Conservation (phyloP, 2,329 filamentous ascomycete genomes). For the Fusarium denticulatum region DNA sequence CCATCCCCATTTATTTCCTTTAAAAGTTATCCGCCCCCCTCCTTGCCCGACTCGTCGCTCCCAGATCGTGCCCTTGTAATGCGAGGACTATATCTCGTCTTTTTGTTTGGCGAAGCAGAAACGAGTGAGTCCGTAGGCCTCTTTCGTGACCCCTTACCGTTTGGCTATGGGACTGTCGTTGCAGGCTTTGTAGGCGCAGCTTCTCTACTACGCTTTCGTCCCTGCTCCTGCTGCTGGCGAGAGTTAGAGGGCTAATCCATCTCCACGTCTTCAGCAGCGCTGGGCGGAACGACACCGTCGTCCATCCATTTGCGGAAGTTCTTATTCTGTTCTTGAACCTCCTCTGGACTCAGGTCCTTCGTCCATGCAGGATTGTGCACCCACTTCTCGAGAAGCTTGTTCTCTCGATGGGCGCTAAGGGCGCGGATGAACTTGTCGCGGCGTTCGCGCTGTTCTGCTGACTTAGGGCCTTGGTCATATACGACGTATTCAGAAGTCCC, state of each 20-base stretch:
- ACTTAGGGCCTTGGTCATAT: constrained; percentile 75
- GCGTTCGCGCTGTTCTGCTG: constrained; percentile 70
- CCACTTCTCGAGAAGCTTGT: constrained; percentile 80
- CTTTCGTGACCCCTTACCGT: neutral
- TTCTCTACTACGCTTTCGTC: neutral
- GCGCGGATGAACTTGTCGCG: constrained; percentile 63
- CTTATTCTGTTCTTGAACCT: constrained; percentile 78
- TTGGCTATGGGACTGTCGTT: neutral
- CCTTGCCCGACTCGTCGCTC: neutral
- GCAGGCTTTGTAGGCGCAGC: neutral
- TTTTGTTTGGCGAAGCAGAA: constrained; percentile 3
- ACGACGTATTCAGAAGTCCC: constrained; percentile 76
- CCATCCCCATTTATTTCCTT: neutral
- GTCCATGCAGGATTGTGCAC: constrained; percentile 84
- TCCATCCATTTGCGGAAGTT: constrained; percentile 65
- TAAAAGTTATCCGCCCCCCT: neutral
- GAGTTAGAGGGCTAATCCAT: constrained; percentile 43
- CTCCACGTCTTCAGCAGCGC: constrained; percentile 47
- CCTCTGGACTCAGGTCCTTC: constrained; percentile 80
- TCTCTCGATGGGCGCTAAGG: constrained; percentile 70
- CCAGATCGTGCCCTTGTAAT: constrained; percentile 2
- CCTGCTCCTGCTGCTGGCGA: constrained; percentile 10
- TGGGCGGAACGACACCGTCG: constrained; percentile 56
- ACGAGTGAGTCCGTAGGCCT: neutral
- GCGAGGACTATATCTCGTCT: constrained; percentile 9